These are phyloP conservation scores for Pleodorina starrii DNA, from an alignment of 139 green algal species.

Conservation along the genomic window DNA sequence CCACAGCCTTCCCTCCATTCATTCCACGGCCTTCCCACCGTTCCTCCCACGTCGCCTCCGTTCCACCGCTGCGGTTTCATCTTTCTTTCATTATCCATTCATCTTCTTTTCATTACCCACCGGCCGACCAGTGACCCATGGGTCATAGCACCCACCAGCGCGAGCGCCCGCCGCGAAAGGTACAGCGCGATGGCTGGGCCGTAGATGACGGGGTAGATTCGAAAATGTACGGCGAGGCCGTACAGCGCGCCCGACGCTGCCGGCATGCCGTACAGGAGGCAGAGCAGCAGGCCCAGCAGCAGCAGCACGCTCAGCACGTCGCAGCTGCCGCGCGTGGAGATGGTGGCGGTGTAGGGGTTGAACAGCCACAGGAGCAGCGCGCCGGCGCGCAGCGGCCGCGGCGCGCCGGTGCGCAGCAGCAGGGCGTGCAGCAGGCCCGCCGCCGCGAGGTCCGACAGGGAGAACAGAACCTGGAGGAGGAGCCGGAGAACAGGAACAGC, in stretches of 20 bases:
- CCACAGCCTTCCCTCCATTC: too few species aligned
- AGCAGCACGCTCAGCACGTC: slow-evolving; percentile 87
- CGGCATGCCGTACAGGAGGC: slow-evolving; percentile 53
- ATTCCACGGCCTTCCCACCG: too few species aligned
- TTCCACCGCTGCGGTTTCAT: too few species aligned
- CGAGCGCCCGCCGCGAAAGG: slow-evolving; percentile 47
- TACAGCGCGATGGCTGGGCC: slow-evolving; percentile 79
- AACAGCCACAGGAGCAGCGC: slow-evolving; percentile 87
- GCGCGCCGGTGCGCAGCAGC: slow-evolving; percentile 16
- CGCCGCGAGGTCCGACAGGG: slow-evolving; percentile 74
- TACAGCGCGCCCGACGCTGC: slow-evolving; percentile 69
- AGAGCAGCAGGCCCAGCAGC: slow-evolving; percentile 80
- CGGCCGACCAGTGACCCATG: neutral
- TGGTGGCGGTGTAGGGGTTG: slow-evolving; percentile 94
- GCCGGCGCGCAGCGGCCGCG: neutral
- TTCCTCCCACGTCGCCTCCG: neutral
- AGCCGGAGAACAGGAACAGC: too few species aligned
- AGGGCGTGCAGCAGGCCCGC: slow-evolving; percentile 69
- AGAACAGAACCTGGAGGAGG: slow-evolving; percentile 78
- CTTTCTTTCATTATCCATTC: too few species aligned
- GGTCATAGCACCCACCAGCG: neutral
- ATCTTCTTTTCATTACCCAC: too few species aligned
- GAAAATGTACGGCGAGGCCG: slow-evolving; percentile 92
- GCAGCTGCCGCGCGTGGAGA: slow-evolving; percentile 93
- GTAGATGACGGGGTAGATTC: slow-evolving; percentile 95